Evolutionary conservation across 352 stramenopile species (phyloP).

Genomic region (Globisporangium iwayamae): DNA sequence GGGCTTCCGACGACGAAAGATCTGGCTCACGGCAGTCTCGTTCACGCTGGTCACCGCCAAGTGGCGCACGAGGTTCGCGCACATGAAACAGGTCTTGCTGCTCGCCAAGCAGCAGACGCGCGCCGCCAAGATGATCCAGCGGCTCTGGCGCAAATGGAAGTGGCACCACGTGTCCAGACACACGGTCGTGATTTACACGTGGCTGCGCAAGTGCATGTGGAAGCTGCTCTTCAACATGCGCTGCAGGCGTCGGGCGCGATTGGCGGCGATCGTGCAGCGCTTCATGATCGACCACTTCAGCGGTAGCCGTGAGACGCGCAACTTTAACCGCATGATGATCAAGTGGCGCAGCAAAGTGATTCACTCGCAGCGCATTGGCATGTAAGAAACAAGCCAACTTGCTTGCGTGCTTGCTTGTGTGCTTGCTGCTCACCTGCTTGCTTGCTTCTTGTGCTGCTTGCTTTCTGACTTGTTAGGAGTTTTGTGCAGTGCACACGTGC

Average conservation of each 20-base stretch:
- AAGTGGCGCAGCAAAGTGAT: conserved; percentile 76
- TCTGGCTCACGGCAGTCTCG: conserved; percentile 49
- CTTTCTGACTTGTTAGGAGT: conserved; percentile 6
- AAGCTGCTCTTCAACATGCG: conserved; percentile 58
- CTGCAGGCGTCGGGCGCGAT: conserved; percentile 28
- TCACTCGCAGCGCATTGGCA: conserved; percentile 47
- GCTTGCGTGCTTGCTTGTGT: not conserved
- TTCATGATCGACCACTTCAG: conserved; percentile 61
- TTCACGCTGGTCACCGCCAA: conserved; percentile 32
- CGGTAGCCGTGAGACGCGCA: conserved; percentile 55
- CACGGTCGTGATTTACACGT: conserved; percentile 60
- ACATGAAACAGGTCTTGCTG: conserved; percentile 29
- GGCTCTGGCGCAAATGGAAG: conserved; percentile 58
- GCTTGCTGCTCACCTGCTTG: not conserved
- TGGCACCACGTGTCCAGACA: conserved; percentile 58
- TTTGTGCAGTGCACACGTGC: conserved; percentile 59
- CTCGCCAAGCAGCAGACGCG: conserved; percentile 31
- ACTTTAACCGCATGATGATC: conserved; percentile 76
- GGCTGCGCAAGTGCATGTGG: conserved; percentile 71
- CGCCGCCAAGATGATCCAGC: conserved; percentile 53
- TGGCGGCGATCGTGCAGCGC: conserved; percentile 37
- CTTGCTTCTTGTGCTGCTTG: not conserved
- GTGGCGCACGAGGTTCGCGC: conserved; percentile 33
- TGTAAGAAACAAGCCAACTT: conserved; percentile 15
- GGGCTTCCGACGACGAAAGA: conserved; percentile 34